Evolutionary conservation across 345 rosid genomes (phyloP).

Genomic region (Sisymbrium altissimum): DNA sequence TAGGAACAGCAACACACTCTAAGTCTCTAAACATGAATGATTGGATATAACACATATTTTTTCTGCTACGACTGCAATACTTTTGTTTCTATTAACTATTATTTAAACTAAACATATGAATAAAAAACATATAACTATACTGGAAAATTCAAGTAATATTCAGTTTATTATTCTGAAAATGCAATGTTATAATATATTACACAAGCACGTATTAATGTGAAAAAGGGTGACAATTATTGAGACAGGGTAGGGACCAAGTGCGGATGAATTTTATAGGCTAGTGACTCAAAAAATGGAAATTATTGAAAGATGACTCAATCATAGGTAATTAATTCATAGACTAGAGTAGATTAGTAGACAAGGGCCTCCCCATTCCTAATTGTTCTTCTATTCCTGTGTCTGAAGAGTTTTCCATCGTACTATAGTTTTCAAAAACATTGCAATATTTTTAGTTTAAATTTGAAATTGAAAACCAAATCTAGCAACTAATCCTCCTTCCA

Average conservation of each 20-base stretch:
- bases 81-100: neutral
- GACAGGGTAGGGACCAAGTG: conserved; percentile 16
- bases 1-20: neutral
- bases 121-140: neutral
- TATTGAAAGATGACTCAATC: neutral
- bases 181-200: neutral
- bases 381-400: neutral
- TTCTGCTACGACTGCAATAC: neutral
- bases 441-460: neutral
- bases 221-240: conserved; percentile 18
- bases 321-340: conserved; percentile 1
- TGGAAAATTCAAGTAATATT: neutral
- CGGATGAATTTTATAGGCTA: conserved; percentile 1
- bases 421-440: neutral
- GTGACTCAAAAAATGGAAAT: conserved; percentile 3
- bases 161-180: neutral
- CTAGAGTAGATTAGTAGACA: conserved; percentile 22
- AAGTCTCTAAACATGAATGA: neutral
- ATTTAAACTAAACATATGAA: neutral
- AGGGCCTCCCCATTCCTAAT: conserved; percentile 4
- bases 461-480: neutral
- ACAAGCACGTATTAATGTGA: neutral
- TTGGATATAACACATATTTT: neutral
- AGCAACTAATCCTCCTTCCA: neutral
- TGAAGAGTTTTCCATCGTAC: too few species aligned